These are phyloP conservation scores for Meira miltonrushii DNA, from an alignment of 1,284 basidiomycete species.

Conservation along the genomic window DNA sequence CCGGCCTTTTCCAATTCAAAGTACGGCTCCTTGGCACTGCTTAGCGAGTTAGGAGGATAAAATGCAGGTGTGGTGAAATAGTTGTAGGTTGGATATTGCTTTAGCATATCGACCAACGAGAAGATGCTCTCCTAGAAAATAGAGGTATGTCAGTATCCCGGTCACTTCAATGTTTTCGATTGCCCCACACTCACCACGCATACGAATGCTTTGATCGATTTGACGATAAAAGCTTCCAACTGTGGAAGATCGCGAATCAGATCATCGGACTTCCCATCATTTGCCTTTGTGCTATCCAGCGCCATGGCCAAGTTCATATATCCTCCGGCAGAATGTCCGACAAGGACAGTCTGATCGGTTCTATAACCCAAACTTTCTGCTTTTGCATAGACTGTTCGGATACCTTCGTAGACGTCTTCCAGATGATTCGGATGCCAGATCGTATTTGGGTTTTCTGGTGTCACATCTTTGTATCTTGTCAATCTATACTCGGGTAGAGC, in stretches of 20 bases:
- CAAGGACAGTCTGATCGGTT: not conserved
- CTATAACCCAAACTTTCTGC: not conserved
- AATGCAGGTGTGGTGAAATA: slow-evolving; percentile 4
- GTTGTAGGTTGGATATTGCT: slow-evolving; percentile 2
- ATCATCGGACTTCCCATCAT: not conserved
- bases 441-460: not conserved
- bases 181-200: not conserved
- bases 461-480: not conserved
- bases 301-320: not conserved
- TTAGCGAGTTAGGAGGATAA: not conserved
- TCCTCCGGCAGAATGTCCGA: slow-evolving; percentile 6
- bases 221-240: not conserved
- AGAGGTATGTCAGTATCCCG: too few species aligned
- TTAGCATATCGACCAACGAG: not conserved
- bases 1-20: not conserved
- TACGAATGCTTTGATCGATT: slow-evolving; percentile 6
- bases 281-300: not conserved
- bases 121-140: not conserved
- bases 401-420: not conserved
- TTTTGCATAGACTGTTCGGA: not conserved
- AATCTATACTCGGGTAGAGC: slow-evolving; percentile 5
- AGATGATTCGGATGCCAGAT: slow-evolving; percentile 4
- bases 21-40: not conserved
- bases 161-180: not conserved
- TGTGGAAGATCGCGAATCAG: not conserved